These are phyloP conservation scores for Pelargonium fulgidum DNA, from an alignment of 441 rosid species.

Conservation along the genomic window DNA sequence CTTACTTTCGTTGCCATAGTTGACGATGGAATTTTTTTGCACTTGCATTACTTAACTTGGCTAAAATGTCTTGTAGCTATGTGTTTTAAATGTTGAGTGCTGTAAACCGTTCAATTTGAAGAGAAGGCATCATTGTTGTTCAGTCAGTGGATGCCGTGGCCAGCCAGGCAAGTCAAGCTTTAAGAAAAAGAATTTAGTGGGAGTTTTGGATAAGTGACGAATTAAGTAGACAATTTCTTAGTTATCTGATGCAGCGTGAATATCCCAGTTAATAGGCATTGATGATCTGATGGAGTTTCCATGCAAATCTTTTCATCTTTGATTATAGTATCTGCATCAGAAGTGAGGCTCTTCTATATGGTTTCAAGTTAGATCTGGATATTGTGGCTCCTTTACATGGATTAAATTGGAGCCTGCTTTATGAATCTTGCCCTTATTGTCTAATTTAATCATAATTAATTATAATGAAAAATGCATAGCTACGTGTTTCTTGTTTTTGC, in stretches of 20 bases:
- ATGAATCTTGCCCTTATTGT: neutral
- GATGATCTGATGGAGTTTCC: neutral
- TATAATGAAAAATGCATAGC: neutral
- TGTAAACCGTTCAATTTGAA: too few relatives aligned
- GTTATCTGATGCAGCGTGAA: too few relatives aligned
- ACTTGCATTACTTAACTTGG: neutral
- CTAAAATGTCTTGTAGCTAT: too few relatives aligned
- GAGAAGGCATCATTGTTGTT: too few relatives aligned
- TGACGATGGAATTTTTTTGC: neutral
- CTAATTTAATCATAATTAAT: neutral
- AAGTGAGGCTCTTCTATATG: neutral
- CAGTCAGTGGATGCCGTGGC: too few relatives aligned
- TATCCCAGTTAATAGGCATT: too few relatives aligned
- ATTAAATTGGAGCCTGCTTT: neutral
- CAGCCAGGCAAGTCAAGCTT: too few relatives aligned
- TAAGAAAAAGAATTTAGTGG: too few relatives aligned
- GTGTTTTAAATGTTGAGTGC: too few relatives aligned
- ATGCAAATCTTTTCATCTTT: neutral
- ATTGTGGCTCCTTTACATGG: constrained; percentile 1
- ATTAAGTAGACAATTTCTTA: too few relatives aligned
- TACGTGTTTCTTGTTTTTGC: neutral
- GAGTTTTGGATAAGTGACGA: too few relatives aligned
- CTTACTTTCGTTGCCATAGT: too few relatives aligned
- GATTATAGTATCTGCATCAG: neutral
- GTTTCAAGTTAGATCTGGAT: neutral